Evolutionary conservation across 768 basidiomycete genomes (phyloP).

Genomic region (Leucogyrophana mollusca): DNA sequence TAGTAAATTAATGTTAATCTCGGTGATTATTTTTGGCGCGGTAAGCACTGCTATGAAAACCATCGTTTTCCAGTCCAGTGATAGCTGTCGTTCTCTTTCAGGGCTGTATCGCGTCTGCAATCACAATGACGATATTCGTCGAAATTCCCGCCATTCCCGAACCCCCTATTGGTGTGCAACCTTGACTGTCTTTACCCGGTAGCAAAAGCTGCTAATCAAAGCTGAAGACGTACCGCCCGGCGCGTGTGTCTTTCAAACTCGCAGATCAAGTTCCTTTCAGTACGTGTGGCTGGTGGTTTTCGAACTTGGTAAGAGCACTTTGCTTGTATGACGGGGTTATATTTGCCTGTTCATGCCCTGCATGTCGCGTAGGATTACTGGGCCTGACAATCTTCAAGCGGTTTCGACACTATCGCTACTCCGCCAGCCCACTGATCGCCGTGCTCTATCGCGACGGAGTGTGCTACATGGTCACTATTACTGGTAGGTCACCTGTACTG

Average conservation of each 20-base stretch:
- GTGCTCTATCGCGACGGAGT: not conserved
- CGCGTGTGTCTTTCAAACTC: not conserved
- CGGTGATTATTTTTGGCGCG: not conserved
- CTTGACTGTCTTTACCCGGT: no score
- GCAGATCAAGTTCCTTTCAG: not conserved
- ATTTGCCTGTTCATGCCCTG: not conserved
- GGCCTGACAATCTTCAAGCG: not conserved
- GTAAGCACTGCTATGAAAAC: not conserved
- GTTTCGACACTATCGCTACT: not conserved
- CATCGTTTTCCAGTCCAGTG: no score
- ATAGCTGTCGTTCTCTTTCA: no score
- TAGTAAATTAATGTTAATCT: not conserved
- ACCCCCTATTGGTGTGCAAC: no score
- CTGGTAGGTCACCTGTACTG: not conserved
- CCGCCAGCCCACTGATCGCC: not conserved
- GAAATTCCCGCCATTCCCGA: no score
- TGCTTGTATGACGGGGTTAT: no score
- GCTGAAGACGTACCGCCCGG: no score
- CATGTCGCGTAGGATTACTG: not conserved
- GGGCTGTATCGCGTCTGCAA: no score
- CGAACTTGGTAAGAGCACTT: not conserved
- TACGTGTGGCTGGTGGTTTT: not conserved
- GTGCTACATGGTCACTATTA: not conserved
- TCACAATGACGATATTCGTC: no score
- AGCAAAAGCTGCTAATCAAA: no score